Evolutionary conservation across 192 early-diverging fungal species (phyloP), one percentile per base, ranked within the genome.

Genomic region (Dimargaris cristalligena): DNA sequence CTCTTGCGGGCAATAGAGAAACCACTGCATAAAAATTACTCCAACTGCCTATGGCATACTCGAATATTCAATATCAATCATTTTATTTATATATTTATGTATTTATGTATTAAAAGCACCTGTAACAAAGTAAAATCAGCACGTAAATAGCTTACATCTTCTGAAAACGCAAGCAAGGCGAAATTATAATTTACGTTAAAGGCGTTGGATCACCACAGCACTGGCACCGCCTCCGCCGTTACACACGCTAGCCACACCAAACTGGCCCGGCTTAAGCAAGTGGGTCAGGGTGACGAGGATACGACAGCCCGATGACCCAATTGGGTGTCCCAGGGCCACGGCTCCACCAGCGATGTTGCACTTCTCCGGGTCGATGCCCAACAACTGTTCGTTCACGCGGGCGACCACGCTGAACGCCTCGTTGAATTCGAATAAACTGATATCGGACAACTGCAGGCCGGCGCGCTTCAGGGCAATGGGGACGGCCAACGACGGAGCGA

Each of bases 341-440:
- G 88, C 88, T 63, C 88, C 88, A 60, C 88, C 88, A 23, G 84
- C 82, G 65, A 90, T 67, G 62, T 90, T 90, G 59, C 83, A 78
- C 65, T 75, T 80, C 29, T 71, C 72, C 56, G 84, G 78, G 60
- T 86, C 79, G 30, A 85, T 62, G 18, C 82, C 81, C 44, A 90
- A 76, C 38, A 90, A 72, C 77, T 94, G 78, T 67, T 94, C 88
- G 71, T 98, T 98, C 45, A 78, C 94, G 26, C 79, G 73, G 18
- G 86, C 81, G 56, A 97, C 94, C 6, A 94, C 93, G 62, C 84
- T 84, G 68, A 98, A 98, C 0, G 94, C 94, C 74, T 98, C 94
- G 72, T 98, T 97, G 71, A 98, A 83, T 71, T 98, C 94, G 65
- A 87, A 98, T 47, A 93, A 71, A 55, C 79, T 80, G 70, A 98